Percentiles rank a stretch among this genome's conserved stretches.
These are phyloP conservation scores for Penicillium taxi DNA, from an alignment of 495 filamentous ascomycete species.

Conservation along the genomic window DNA sequence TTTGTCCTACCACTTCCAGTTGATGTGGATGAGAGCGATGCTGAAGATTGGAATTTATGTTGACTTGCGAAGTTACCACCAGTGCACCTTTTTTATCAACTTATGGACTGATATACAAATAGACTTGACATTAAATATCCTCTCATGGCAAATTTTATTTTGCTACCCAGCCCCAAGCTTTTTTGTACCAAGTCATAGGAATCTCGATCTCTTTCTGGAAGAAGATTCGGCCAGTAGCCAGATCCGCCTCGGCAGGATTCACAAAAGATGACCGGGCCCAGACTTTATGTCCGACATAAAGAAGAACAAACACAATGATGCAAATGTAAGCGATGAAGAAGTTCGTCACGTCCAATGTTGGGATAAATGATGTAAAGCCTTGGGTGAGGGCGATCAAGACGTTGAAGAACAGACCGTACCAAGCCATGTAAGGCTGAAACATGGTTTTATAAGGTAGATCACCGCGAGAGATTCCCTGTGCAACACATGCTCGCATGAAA, in stretches of 20 bases:
- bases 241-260: slow-evolving; percentile 28
- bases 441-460: slow-evolving; percentile 44
- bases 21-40: too few species aligned
- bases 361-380: slow-evolving; percentile 55
- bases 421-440: slow-evolving; percentile 43
- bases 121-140: too few species aligned
- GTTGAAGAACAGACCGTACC: slow-evolving; percentile 50
- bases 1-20: too few species aligned
- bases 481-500: slow-evolving; percentile 48
- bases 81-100: too few species aligned
- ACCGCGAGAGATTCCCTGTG: slow-evolving; percentile 39
- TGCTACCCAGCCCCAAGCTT: slow-evolving; percentile 18
- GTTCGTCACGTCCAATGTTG: slow-evolving; percentile 37
- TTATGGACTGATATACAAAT: too few species aligned
- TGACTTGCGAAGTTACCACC: too few species aligned
- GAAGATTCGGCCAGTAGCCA: slow-evolving; percentile 31
- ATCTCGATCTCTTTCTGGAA: slow-evolving; percentile 22
- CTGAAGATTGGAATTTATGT: too few species aligned
- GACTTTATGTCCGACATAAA: slow-evolving; percentile 48
- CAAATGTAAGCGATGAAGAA: slow-evolving; percentile 50
- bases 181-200: slow-evolving; percentile 22
- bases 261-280: slow-evolving; percentile 27
- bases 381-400: slow-evolving; percentile 51
- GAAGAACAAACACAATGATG: slow-evolving; percentile 43
- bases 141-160: too few species aligned